Percentiles rank a stretch among this genome's conserved stretches.
Conservation (phyloP, 768 basidiomycete genomes). For the Lactarius indigo region DNA sequence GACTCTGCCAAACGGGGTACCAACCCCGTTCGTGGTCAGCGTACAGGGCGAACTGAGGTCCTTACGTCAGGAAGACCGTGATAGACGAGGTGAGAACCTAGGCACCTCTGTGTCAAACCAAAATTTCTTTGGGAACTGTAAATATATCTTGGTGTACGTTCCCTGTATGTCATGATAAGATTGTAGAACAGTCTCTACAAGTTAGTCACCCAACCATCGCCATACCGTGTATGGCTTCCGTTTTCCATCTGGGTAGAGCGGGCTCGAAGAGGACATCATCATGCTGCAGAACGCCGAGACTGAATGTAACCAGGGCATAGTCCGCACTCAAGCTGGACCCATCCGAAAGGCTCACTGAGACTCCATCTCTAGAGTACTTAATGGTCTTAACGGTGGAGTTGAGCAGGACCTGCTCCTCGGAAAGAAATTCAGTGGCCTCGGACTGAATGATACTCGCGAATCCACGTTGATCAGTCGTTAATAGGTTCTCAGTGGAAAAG, state of each 20-base stretch:
- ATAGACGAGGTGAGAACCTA: neutral
- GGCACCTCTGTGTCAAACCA: conserved; percentile 49
- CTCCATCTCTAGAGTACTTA: conserved; percentile 42
- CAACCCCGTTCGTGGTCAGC: conserved; percentile 55
- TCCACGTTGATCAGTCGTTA: conserved; percentile 60
- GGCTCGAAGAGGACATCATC: conserved; percentile 57
- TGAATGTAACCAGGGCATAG: conserved; percentile 65
- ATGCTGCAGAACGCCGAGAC: conserved; percentile 65
- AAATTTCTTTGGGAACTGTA: conserved; percentile 59
- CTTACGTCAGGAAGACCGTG: conserved; percentile 7
- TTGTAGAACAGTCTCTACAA: neutral
- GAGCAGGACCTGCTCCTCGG: conserved; percentile 43
- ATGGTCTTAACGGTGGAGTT: conserved; percentile 51
- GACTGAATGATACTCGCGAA: conserved; percentile 54
- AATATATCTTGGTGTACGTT: conserved; percentile 66
- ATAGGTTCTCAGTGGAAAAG: conserved; percentile 50
- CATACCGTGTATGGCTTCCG: conserved; percentile 61
- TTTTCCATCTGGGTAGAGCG: conserved; percentile 53
- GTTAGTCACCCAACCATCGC: conserved; percentile 44
- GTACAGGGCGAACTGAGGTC: conserved; percentile 48
- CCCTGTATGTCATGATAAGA: conserved; percentile 32
- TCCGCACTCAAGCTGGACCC: conserved; percentile 47
- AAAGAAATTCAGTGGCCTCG: conserved; percentile 55
- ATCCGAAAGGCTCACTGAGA: conserved; percentile 44
- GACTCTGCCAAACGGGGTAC: conserved; percentile 66